Evolutionary conservation across 768 basidiomycete species (phyloP).

Genomic region (Kwoniella heveanensis): DNA sequence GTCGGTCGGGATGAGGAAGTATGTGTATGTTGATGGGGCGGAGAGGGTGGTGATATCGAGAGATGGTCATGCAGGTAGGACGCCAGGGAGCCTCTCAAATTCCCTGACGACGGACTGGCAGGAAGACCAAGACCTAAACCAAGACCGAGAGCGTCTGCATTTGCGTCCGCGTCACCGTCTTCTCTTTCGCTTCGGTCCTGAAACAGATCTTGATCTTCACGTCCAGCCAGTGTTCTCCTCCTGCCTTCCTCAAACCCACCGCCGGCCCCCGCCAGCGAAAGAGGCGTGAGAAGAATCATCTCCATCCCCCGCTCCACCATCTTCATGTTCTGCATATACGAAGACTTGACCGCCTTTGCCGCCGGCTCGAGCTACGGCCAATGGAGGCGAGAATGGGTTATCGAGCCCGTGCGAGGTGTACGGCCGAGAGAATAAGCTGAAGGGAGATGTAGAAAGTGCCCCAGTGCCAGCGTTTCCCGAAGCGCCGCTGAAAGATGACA

Average conservation of each 20-base stretch:
- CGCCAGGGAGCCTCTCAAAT: conserved; percentile 54
- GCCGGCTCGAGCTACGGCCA: conserved; percentile 50
- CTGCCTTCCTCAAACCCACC: conserved; percentile 57
- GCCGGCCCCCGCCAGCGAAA: conserved; percentile 52
- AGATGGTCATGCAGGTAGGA: conserved; percentile 47
- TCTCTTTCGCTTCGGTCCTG: neutral
- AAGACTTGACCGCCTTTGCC: conserved; percentile 49
- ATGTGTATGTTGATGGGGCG: neutral
- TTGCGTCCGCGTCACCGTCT: neutral
- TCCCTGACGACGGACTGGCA: conserved; percentile 53
- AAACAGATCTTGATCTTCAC: conserved; percentile 18
- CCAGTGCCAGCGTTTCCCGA: conserved; percentile 46
- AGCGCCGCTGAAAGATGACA: conserved; percentile 28
- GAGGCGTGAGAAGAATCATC: conserved; percentile 25
- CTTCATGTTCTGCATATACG: conserved; percentile 43
- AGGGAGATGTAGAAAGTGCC: conserved; percentile 24
- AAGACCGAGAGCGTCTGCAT: neutral
- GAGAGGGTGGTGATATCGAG: conserved; percentile 31
- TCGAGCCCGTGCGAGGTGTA: conserved; percentile 38
- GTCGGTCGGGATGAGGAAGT: conserved; percentile 19
- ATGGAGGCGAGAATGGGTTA: conserved; percentile 29
- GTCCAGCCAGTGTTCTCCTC: conserved; percentile 53
- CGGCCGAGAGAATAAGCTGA: conserved; percentile 26
- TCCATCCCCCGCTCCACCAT: neutral
- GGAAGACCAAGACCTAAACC: neutral